A percentile compares a stretch with the other conserved stretches of the same genome.
phyloP scores from a whole-genome alignment of 352 stramenopile genomes.

The Phytophthora rubi region DNA sequence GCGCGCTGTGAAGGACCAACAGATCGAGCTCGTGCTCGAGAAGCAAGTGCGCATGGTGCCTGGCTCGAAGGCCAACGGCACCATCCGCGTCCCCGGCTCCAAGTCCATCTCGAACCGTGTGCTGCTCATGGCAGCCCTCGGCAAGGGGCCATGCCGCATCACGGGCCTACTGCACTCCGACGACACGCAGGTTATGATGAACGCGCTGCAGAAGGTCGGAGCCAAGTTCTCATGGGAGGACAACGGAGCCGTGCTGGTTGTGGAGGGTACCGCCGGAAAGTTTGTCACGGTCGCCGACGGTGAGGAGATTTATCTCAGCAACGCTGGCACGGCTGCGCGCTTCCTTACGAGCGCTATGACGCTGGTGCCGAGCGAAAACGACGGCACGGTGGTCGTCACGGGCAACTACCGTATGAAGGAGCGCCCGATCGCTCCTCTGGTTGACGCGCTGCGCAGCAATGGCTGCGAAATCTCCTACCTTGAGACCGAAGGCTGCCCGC shows the following conservation, averaged over 20 bases:
- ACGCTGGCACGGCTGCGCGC: constrained; percentile 93
- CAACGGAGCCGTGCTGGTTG: constrained; percentile 74
- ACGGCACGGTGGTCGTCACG: constrained; percentile 82
- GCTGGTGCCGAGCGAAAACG: constrained; percentile 49
- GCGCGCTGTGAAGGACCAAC: constrained; percentile 67
- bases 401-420: constrained; percentile 97
- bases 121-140: constrained; percentile 95
- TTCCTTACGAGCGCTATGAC: constrained; percentile 94
- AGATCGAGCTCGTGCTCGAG: constrained; percentile 82
- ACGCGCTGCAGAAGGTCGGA: constrained; percentile 93
- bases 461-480: constrained; percentile 77
- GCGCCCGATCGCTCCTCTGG: constrained; percentile 95
- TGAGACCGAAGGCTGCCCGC: constrained; percentile 70
- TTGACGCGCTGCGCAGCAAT: constrained; percentile 94
- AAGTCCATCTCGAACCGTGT: constrained; percentile 99
- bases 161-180: constrained; percentile 96
- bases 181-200: constrained; percentile 98
- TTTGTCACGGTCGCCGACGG: constrained; percentile 56
- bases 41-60: constrained; percentile 74
- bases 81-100: constrained; percentile 93
- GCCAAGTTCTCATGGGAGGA: constrained; percentile 85
- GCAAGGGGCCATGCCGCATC: constrained; percentile 79
- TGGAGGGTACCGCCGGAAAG: constrained; percentile 76
- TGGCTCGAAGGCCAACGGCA: constrained; percentile 49
- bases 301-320: constrained; percentile 86